Base-by-base conservation (phyloP, 768 basidiomycete species). In the Suillus cothurnatus region DNA sequence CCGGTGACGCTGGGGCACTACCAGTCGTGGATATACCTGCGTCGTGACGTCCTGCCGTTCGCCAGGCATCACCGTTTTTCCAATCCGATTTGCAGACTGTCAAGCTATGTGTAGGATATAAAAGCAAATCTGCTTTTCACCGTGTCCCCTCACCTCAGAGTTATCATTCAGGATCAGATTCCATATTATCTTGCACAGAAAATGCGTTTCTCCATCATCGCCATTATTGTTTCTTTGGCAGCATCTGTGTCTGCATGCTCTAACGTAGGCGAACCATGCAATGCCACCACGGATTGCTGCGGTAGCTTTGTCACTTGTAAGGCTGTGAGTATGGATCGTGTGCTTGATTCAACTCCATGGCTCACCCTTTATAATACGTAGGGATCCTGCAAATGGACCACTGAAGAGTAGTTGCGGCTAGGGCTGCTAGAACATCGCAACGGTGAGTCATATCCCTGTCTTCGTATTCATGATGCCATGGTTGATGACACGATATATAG, bases 261-360 rank as follows among this genome's bases (percentile, higher is more conserved):
- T 36, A 0, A 2, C n/a, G 6, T 23, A 15, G 0, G 2, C 3
- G 12, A 3, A 14, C 1, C 0, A 0, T 34, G 55, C 34, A 8
- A 4, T 15, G 0, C 0, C 6, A 15, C 7, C 4, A 1, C 2
- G 1, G 15, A 53, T 31, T 53, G 52, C 19, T 53, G 52, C 28
- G 28, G 9, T 53, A 19, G 11, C 28, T 31, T 31, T 53, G 21
- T 3, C 6, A 5, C 4, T 31, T 53, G 52, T 21, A 21, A 0
- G 28, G 1, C 1, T n/a, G 55, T 56, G 55, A 56, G 55, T 15
- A 56, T n/a, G 21, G 28, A 21, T 34, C 4, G 12, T 56, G 6
- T 56, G 21, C 12, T 32, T 56, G 12, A 55, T 32, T 6, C 31
- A 21, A 19, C 28, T 6, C 14, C 32, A 15, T n/a, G 12, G 6